A percentile compares a stretch with the other conserved stretches of the same genome.
Evolutionary conservation across 148 eudicot species (phyloP).

Genomic region (Amaranthus hypochondriacus): DNA sequence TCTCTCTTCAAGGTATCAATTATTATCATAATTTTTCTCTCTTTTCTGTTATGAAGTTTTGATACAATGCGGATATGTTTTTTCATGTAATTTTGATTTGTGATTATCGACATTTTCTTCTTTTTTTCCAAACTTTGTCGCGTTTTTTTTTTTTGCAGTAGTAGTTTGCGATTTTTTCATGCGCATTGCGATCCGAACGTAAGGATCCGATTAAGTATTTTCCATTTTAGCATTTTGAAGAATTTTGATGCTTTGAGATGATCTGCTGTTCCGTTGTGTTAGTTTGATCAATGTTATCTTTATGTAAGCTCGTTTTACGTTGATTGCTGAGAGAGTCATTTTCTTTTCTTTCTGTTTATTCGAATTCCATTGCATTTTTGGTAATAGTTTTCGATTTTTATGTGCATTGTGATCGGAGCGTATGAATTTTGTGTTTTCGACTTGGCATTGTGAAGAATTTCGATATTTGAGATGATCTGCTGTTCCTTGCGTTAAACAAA

Average conservation of each 20-base stretch:
- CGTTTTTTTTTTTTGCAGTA: background rate
- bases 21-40: background rate
- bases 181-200: too few species aligned
- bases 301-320: background rate
- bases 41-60: background rate
- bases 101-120: background rate
- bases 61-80: background rate
- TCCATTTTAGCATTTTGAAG: background rate
- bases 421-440: too few species aligned
- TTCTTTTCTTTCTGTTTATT: too few species aligned
- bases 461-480: background rate
- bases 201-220: background rate
- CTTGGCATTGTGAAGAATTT: background rate
- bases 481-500: too few species aligned
- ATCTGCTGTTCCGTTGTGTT: too few species aligned
- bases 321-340: background rate
- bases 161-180: too few species aligned
- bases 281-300: background rate
- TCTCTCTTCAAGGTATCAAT: constrained; percentile 18
- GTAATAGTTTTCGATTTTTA: too few species aligned
- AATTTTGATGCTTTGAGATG: too few species aligned
- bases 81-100: background rate
- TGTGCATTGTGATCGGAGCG: too few species aligned
- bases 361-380: too few species aligned
- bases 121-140: background rate